phyloP scores from a whole-genome alignment of 352 stramenopile genomes.

The Phytophthora podocarpi region DNA sequence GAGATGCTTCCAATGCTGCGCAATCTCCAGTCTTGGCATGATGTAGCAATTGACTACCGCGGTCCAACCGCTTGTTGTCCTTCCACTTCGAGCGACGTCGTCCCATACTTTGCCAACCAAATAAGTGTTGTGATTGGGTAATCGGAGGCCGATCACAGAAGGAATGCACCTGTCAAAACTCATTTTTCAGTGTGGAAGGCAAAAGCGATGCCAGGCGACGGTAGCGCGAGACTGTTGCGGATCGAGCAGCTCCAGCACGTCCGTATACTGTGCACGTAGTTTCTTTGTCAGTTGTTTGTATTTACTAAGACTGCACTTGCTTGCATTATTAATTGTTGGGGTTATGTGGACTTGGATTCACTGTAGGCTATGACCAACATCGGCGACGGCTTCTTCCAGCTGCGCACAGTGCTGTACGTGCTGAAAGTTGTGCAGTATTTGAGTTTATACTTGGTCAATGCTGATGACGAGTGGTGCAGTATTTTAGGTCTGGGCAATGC shows the following conservation, averaged over 20 bases:
- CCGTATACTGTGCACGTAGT: too few relatives aligned
- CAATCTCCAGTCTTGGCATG: slow-evolving; percentile 51
- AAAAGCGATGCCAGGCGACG: slow-evolving; percentile 14
- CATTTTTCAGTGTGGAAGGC: slow-evolving; percentile 4
- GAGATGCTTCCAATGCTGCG: slow-evolving; percentile 33
- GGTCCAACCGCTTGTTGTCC: slow-evolving; percentile 42
- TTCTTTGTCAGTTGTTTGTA: too few relatives aligned
- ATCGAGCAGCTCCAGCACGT: slow-evolving; percentile 26
- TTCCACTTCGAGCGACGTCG: slow-evolving; percentile 77
- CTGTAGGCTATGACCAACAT: slow-evolving; percentile 64
- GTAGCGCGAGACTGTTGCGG: slow-evolving; percentile 4
- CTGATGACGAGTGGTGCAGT: slow-evolving; percentile 25
- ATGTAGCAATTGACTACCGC: slow-evolving; percentile 51
- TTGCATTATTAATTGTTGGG: not conserved
- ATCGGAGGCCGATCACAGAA: too few relatives aligned
- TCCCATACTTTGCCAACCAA: slow-evolving; percentile 49
- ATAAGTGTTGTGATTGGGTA: slow-evolving; percentile 30
- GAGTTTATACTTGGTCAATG: too few relatives aligned
- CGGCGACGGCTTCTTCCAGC: slow-evolving; percentile 68
- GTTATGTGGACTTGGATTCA: not conserved
- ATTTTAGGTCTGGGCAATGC: slow-evolving; percentile 87
- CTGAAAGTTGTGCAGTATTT: not conserved
- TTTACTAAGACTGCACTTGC: too few relatives aligned
- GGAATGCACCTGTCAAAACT: not conserved
- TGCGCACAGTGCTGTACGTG: slow-evolving; percentile 69